Base-by-base conservation (phyloP, 768 basidiomycete species). In the Collybia nuda region DNA sequence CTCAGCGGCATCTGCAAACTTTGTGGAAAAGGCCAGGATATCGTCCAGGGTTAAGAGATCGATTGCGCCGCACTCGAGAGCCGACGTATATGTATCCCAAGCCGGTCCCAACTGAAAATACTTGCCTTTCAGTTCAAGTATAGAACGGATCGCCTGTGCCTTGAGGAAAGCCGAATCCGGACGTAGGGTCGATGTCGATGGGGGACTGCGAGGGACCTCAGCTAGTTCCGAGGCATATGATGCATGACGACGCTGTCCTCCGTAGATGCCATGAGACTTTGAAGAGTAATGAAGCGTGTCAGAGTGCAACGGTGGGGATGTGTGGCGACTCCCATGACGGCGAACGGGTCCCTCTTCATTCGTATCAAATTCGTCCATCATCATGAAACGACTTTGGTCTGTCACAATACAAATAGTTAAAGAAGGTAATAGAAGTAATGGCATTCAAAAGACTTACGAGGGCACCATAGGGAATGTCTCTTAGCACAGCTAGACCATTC, bases 401-500 rank as follows among this genome's bases (percentile, higher is more conserved):
- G 36, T 36, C 62, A 51, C 36, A 45, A 21, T 23, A 21, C 21
- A 18, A 41, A 5, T 39, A 19, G 14, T 21, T 40, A 4, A 35
- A 11, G 35, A 15, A 46, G n/a, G 32, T 7, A 46, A 42, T 5
- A 41, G 23, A 14, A 29, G 40, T 38, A 21, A n/a, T 40, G 48
- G 5, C 15, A 32, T 32, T 32, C 24, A 44, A 42, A 26, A 40
- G 48, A 39, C 53, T 47, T 32, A 73, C 74, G 57, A 62, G 77
- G 71, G 60, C 75, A 78, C 71, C 74, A 79, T 6, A 78, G 56
- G 2, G 76, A 73, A 58, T 81, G 76, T 44, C 69, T 74, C 45
- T 69, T 64, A 19, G 60, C 47, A 44, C 72, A 68, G 62, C 72
- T 80, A 47, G 76, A 73, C 70, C 79, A 76, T 54, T 73, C 75